phyloP scores from a whole-genome alignment of 2,329 filamentous ascomycete species.

The Aspergillus sclerotialis region DNA sequence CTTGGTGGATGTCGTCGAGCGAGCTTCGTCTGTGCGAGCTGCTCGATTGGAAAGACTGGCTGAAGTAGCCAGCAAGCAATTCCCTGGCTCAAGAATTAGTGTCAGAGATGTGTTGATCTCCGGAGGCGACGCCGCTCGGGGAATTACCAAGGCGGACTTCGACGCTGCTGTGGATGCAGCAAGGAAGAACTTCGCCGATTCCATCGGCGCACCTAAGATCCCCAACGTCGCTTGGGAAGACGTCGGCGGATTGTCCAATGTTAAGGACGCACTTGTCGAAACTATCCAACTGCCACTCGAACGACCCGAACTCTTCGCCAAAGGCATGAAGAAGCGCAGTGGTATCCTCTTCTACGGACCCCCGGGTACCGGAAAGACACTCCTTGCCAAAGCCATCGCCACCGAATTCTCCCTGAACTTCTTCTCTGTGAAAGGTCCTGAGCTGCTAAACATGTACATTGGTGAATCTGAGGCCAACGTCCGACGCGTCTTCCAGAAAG shows the following conservation, averaged over 20 bases:
- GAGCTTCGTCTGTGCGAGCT: slow-evolving; percentile 70
- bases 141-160: slow-evolving; percentile 76
- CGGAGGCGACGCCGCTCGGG: slow-evolving; percentile 71
- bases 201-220: slow-evolving; percentile 95
- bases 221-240: slow-evolving; percentile 96
- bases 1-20: slow-evolving; percentile 86
- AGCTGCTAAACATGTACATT: slow-evolving; percentile 99
- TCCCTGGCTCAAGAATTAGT: slow-evolving; percentile 42
- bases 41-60: slow-evolving; percentile 70
- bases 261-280: slow-evolving; percentile 95
- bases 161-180: slow-evolving; percentile 91
- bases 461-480: slow-evolving; percentile 99
- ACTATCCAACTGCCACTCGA: slow-evolving; percentile 92
- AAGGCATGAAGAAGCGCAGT: slow-evolving; percentile 96
- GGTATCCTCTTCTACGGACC: slow-evolving; percentile 99
- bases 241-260: slow-evolving; percentile 84
- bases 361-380: slow-evolving; percentile 98
- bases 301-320: slow-evolving; percentile 86
- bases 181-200: slow-evolving; percentile 94
- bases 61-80: slow-evolving; percentile 22
- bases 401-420: slow-evolving; percentile 99
- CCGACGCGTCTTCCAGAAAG: slow-evolving; percentile 98
- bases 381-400: slow-evolving; percentile 97
- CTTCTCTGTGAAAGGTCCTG: slow-evolving; percentile 97
- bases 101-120: slow-evolving; percentile 81